Percentiles rank a stretch among this genome's conserved stretches.
These are phyloP conservation scores for Hibiscus syriacus DNA, from an alignment of 345 rosid genomes.

Conservation along the genomic window DNA sequence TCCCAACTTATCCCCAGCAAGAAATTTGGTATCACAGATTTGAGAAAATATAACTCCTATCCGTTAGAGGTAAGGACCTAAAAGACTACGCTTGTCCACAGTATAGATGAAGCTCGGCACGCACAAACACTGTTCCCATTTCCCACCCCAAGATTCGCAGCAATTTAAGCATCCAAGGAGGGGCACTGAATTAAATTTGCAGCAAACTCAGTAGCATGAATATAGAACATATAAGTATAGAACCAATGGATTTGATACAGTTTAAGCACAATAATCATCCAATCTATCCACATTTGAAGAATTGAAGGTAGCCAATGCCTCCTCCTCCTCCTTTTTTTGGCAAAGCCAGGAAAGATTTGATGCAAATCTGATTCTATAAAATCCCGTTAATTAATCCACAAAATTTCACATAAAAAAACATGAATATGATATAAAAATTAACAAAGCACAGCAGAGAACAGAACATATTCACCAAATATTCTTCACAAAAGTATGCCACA, in stretches of 20 bases:
- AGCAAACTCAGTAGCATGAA: too few species aligned
- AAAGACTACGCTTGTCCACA: neutral
- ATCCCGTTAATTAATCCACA: neutral
- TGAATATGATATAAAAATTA: too few species aligned
- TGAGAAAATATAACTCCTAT: too few species aligned
- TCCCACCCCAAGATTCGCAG: neutral
- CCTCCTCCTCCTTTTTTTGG: too few species aligned
- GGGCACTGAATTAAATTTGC: neutral
- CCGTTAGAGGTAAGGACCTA: neutral
- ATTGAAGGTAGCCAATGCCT: neutral
- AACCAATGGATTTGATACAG: neutral
- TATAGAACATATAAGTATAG: too few species aligned
- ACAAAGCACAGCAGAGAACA: too few species aligned
- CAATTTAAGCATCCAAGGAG: neutral
- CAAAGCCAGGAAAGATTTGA: neutral
- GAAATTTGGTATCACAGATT: too few species aligned
- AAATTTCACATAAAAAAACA: too few species aligned
- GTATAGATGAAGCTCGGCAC: neutral
- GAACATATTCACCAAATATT: too few species aligned
- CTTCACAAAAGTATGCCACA: too few species aligned
- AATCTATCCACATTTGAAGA: neutral
- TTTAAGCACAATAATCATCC: neutral
- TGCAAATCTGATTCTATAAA: neutral
- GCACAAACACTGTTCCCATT: neutral
- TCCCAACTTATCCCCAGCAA: too few species aligned